These are phyloP conservation scores for Neurospora tetraspora DNA, from an alignment of 495 filamentous ascomycete genomes.

Conservation along the genomic window DNA sequence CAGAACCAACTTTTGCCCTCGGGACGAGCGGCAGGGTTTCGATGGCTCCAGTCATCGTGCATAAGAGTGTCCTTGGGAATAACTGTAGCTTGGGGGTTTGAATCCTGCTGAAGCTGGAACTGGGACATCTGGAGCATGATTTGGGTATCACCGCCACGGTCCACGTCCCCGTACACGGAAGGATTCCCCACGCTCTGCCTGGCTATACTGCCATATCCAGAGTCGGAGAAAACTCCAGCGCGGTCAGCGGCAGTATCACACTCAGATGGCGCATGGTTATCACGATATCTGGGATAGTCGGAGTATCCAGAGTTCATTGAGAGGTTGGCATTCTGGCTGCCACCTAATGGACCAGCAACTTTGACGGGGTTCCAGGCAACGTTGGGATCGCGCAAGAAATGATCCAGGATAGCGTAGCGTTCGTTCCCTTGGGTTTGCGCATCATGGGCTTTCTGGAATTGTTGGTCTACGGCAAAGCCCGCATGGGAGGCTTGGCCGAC, in stretches of 20 bases:
- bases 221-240: constrained; percentile 43
- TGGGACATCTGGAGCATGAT: constrained; percentile 24
- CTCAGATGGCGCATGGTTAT: constrained; percentile 38
- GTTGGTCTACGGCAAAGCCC: neutral
- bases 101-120: constrained; percentile 10
- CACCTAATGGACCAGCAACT: neutral
- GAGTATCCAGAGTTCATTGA: neutral
- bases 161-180: constrained; percentile 36
- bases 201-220: constrained; percentile 48
- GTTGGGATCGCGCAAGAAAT: constrained; percentile 1
- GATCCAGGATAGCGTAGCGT: neutral
- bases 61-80: neutral
- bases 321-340: neutral
- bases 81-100: constrained; percentile 4
- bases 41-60: constrained; percentile 1
- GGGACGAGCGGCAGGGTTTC: constrained; percentile 3
- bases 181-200: constrained; percentile 33
- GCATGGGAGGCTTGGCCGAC: neutral
- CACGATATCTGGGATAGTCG: constrained; percentile 10
- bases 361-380: constrained; percentile 3
- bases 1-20: constrained; percentile 18
- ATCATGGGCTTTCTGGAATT: neutral
- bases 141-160: constrained; percentile 27
- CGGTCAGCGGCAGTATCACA: constrained; percentile 43
- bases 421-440: neutral